Base-by-base conservation (phyloP, 1,139 yeast species). In the Yamadazyma mexicana region DNA sequence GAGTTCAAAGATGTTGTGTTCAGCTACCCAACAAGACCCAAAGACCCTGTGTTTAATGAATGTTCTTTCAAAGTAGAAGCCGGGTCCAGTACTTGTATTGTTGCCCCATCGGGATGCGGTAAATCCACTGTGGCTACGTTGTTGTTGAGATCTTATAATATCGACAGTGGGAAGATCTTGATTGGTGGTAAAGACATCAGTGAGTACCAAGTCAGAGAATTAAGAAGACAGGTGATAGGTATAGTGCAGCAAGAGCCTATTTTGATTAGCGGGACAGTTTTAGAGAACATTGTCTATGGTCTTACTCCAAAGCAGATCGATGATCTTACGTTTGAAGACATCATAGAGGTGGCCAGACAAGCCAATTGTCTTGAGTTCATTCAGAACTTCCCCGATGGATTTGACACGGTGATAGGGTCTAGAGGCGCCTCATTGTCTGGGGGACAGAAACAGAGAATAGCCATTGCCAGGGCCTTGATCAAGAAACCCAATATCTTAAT, bases 91-190 rank as follows among this genome's bases (percentile, higher is more conserved):
- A 81, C 92, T 5, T 92, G 96, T 55, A 75, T 89, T 39, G 96
- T 88, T 12, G 97, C 97, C 1, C 87, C 92, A 12, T 86, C 95
- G 15, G 97, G 97, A 0, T 83, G 94, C 42, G 97, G 97, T 15
- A 89, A 89, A 56, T 85, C 95, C 4, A 89, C 97, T 0, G 75
- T 89, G 27, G 83, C 91, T 1, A 79, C 88, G 6, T 63, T 89
- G 35, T 62, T 89, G 17, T 69, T 88, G 46, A 73, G 96, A 39
- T 80, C 87, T 42, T 87, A 88, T 58, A 73, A 77, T 41, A 58
- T 73, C 2, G 63, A 65, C 39, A 43, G 59, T 5, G 96, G 97
- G 16, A 59, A 66, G 15, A 79, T 89, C 29, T 59, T 68, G 3
- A 69, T 89, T 37, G 95, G 91, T 39, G 88, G 87, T 2, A 66